A percentile compares a stretch with the other conserved stretches of the same genome.
phyloP scores from a whole-genome alignment of 1,139 yeast species.

The Sugiyamaella xylanicola region DNA sequence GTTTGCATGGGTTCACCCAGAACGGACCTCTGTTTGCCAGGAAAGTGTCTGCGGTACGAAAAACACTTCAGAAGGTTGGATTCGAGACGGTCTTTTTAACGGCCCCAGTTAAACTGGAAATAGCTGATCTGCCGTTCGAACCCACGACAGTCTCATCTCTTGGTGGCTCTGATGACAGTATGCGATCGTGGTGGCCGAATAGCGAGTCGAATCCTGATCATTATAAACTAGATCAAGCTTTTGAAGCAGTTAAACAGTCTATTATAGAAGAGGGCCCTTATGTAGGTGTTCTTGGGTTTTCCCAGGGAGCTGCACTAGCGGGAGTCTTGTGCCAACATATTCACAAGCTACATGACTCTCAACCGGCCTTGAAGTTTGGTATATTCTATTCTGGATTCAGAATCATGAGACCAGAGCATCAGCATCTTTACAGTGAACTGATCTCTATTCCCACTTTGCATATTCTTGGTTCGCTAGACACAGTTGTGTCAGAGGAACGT shows the following conservation, averaged over 20 bases:
- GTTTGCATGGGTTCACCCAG: conserved; percentile 60
- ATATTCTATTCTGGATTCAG: conserved; percentile 78
- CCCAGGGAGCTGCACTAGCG: conserved; percentile 91
- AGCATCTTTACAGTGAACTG: conserved; percentile 49
- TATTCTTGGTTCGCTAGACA: conserved; percentile 83
- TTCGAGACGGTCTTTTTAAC: conserved; percentile 75
- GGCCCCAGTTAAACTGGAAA: conserved; percentile 67
- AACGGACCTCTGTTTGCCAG: conserved; percentile 74
- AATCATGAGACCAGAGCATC: conserved; percentile 56
- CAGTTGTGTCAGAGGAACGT: conserved; percentile 79
- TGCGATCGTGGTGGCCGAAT: conserved; percentile 52
- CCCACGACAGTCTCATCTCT: conserved; percentile 30
- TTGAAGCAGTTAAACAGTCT: conserved; percentile 55
- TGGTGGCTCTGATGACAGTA: conserved; percentile 43
- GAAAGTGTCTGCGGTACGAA: conserved; percentile 77
- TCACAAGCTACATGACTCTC: conserved; percentile 38
- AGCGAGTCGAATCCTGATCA: conserved; percentile 45
- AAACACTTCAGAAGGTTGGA: conserved; percentile 64
- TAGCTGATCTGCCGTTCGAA: conserved; percentile 58
- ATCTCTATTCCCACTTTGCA: conserved; percentile 66
- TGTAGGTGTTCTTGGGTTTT: conserved; percentile 84
- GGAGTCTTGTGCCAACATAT: conserved; percentile 41
- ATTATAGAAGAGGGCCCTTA: conserved; percentile 79
- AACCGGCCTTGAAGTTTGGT: conserved; percentile 63
- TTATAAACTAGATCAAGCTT: conserved; percentile 49